phyloP scores from a whole-genome alignment of 2,329 filamentous ascomycete genomes.

The Phyllosticta capitalensis region DNA sequence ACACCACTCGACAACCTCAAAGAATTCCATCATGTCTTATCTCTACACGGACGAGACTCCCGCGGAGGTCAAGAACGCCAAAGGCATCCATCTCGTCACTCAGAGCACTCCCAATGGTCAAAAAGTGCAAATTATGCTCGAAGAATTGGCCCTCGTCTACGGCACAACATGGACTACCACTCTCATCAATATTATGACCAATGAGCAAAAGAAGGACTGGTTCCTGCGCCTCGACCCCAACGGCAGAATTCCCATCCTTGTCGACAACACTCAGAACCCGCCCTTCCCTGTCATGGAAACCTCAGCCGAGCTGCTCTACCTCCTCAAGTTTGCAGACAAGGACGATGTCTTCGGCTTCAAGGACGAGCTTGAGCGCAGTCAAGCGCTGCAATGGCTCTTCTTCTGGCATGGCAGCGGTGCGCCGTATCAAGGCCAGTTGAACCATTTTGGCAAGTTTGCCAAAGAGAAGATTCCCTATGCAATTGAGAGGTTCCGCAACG shows the following conservation, averaged over 20 bases:
- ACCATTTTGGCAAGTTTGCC: constrained; percentile 38
- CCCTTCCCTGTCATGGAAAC: constrained; percentile 44
- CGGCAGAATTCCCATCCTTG: constrained; percentile 4
- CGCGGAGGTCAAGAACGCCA: constrained; percentile 37
- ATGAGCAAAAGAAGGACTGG: constrained; percentile 49
- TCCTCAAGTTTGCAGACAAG: constrained; percentile 41
- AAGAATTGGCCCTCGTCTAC: constrained; percentile 44
- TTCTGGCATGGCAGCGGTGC: constrained; percentile 42
- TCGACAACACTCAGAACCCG: constrained; percentile 7
- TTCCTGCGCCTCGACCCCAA: constrained; percentile 36
- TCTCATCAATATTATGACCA: constrained; percentile 36
- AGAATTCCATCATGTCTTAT: constrained; percentile 24
- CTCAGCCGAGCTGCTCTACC: constrained; percentile 44
- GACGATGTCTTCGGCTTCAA: constrained; percentile 44
- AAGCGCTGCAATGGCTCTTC: constrained; percentile 45
- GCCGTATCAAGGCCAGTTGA: constrained; percentile 33
- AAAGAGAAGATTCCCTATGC: constrained; percentile 13
- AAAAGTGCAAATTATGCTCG: constrained; percentile 46
- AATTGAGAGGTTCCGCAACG: constrained; percentile 39
- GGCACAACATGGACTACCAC: constrained; percentile 19
- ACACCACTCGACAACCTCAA: background rate
- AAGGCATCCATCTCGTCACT: constrained; percentile 44
- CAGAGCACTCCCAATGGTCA: constrained; percentile 43
- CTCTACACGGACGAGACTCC: constrained; percentile 39
- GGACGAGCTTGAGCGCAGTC: constrained; percentile 40